A percentile compares a stretch with the other conserved stretches of the same genome.
phyloP scores from a whole-genome alignment of 495 filamentous ascomycete species.

The Podospora tetraspora region DNA sequence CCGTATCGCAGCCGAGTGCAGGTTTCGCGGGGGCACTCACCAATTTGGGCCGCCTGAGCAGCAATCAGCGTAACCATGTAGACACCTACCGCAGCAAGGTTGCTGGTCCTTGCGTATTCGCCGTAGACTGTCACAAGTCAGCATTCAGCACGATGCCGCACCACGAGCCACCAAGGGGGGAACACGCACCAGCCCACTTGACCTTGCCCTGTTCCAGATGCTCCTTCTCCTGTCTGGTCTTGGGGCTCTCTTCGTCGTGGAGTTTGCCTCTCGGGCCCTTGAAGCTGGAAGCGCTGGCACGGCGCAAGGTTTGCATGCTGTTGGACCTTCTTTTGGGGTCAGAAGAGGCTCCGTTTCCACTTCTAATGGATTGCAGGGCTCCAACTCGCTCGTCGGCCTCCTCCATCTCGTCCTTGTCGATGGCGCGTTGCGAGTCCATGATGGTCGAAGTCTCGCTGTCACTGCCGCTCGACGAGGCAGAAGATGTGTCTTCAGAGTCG shows the following conservation, averaged over 20 bases:
- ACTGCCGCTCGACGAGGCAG: slow-evolving; percentile 38
- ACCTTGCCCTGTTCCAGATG: slow-evolving; percentile 90
- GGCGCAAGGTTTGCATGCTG: slow-evolving; percentile 72
- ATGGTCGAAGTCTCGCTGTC: slow-evolving; percentile 56
- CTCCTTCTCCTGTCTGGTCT: slow-evolving; percentile 82
- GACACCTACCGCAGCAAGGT: slow-evolving; percentile 72
- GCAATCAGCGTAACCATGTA: slow-evolving; percentile 74
- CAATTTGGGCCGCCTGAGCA: slow-evolving; percentile 74
- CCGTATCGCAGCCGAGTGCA: background rate
- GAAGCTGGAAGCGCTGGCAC: slow-evolving; percentile 89
- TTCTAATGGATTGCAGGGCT: slow-evolving; percentile 66
- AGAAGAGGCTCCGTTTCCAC: slow-evolving; percentile 35
- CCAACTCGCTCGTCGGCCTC: slow-evolving; percentile 64
- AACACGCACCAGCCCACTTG: slow-evolving; percentile 67
- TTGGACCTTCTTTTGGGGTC: slow-evolving; percentile 50
- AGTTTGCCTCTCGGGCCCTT: slow-evolving; percentile 76
- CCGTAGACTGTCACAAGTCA: slow-evolving; percentile 53
- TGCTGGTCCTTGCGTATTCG: slow-evolving; percentile 92
- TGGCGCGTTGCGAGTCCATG: slow-evolving; percentile 44
- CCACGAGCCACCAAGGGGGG: background rate
- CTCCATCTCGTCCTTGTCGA: slow-evolving; percentile 58
- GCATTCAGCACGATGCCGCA: slow-evolving; percentile 10
- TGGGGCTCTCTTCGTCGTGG: slow-evolving; percentile 74
- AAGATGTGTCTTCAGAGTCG: slow-evolving; percentile 36
- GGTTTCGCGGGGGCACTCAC: slow-evolving; percentile 32